A percentile compares a stretch with the other conserved stretches of the same genome.
phyloP scores from a whole-genome alignment of 257 asterid species.

The Solanum tacnaense region DNA sequence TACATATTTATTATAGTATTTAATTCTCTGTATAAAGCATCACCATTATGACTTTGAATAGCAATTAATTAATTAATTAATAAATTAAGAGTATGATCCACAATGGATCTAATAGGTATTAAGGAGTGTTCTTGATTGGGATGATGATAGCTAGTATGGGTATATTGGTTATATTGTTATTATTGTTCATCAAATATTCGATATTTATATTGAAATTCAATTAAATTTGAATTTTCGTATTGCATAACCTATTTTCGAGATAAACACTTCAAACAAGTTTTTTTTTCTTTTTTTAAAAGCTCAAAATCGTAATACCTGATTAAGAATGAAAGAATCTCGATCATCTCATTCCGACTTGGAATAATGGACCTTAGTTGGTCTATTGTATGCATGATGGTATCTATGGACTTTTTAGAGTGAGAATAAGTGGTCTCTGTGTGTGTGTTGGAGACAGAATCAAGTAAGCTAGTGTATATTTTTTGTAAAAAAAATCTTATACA shows the following conservation, averaged over 20 bases:
- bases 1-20: not conserved
- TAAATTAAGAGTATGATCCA: not conserved
- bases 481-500: conserved; percentile 8
- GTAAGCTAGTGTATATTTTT: conserved; percentile 13
- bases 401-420: not conserved
- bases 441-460: not conserved
- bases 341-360: not conserved
- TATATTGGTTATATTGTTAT: not conserved
- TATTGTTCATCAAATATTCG: not conserved
- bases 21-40: not conserved
- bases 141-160: conserved; percentile 5
- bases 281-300: not conserved
- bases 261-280: accelerated
- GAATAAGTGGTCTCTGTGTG: not conserved
- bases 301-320: no score
- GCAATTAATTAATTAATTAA: not conserved
- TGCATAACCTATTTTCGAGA: not conserved
- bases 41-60: not conserved
- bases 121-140: not conserved
- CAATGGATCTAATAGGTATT: not conserved
- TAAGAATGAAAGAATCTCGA: not conserved
- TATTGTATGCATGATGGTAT: not conserved
- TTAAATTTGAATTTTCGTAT: not conserved
- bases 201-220: not conserved
- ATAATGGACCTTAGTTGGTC: conserved; percentile 1